Conservation (phyloP, 179 eudicot genomes). For the Drosera spatulata region DNA sequence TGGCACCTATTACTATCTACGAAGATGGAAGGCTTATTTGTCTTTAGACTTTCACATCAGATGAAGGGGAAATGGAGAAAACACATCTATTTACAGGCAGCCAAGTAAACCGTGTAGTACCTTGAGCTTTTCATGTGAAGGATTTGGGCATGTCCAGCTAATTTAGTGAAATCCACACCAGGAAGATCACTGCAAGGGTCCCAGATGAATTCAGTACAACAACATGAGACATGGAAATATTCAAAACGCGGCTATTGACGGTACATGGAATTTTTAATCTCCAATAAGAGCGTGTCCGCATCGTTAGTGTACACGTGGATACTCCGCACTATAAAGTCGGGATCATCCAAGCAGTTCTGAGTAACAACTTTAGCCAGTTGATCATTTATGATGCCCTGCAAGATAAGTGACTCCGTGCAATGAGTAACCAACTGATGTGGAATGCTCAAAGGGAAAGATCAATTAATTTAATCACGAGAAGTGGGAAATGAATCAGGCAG, state of each 20-base stretch:
- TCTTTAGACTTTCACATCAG: no score
- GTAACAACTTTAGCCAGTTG: slow-evolving; percentile 4
- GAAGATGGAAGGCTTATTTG: no score
- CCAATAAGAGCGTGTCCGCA: slow-evolving; percentile 14
- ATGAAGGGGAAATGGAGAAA: no score
- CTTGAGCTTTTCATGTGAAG: slow-evolving; percentile 20
- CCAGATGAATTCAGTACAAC: not conserved
- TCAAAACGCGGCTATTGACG: not conserved
- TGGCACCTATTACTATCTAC: no score
- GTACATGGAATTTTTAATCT: slow-evolving; percentile 9
- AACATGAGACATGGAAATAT: not conserved
- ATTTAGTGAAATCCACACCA: slow-evolving; percentile 12
- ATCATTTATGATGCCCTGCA: slow-evolving; percentile 15
- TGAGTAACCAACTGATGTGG: not conserved
- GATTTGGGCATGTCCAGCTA: slow-evolving; percentile 8
- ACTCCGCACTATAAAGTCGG: slow-evolving; percentile 5
- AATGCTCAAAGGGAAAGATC: not conserved
- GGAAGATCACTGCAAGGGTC: slow-evolving; percentile 3
- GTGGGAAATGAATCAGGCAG: not conserved
- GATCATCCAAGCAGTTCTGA: slow-evolving; percentile 4
- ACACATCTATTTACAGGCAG: not conserved
- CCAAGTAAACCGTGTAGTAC: slow-evolving; percentile 3
- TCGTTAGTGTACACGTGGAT: slow-evolving; percentile 12
- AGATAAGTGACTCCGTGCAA: not conserved
- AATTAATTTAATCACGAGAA: not conserved